Base-by-base conservation (phyloP, 2,329 filamentous ascomycete genomes). In the Colletotrichum liriopes region DNA sequence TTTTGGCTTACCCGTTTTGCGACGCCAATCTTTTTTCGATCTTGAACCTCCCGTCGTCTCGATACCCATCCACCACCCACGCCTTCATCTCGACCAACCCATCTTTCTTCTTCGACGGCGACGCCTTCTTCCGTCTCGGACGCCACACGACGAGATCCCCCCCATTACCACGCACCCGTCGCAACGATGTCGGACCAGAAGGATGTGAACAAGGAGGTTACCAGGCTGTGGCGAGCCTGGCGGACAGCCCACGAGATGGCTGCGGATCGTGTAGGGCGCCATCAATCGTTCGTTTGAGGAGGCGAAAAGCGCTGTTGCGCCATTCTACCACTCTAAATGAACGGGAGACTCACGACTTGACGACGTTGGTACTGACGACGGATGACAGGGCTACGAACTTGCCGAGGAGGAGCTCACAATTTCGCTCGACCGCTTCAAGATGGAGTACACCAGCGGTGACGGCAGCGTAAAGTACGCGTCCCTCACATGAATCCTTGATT, bases 191-290 rank as follows among this genome's bases (percentile, higher is more conserved):
- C 84, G 75, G 79, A 79, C 80, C 83, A 85, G 65, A 86, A 86
- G 68, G 82, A 86, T 55, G 84, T 84, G 75, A 87, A 86, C 76
- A 87, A 88, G 81, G 84, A 86, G 82, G 82, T 88, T 60, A 85
- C 89, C 78, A 91, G 93, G 80, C 90, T 98, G 77, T 99, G 96
- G 96, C 93, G 96, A 83, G 94, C 95, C 78, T 97, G 94, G 91
- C 91, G 92, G 83, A 99, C 96, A 11, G 92, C 95, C 60, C 94
- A 97, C 83, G 94, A 99, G 88, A 97, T 99, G 96, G 93, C 96
- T 77, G 88, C 90, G 74, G 96, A 98, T 83, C 87, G 96, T 82
- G 95, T 98, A 90, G 78, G 93, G 78, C 54, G 20, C 45, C 45
- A 61, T 12, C 29, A n/a, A 49, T 49, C 20, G 11, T 56, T 20